Evolutionary conservation across 164 flowering plant genomes (phyloP), one percentile per base, ranked within the genome.

Genomic region (Magnolia changhungtana): DNA sequence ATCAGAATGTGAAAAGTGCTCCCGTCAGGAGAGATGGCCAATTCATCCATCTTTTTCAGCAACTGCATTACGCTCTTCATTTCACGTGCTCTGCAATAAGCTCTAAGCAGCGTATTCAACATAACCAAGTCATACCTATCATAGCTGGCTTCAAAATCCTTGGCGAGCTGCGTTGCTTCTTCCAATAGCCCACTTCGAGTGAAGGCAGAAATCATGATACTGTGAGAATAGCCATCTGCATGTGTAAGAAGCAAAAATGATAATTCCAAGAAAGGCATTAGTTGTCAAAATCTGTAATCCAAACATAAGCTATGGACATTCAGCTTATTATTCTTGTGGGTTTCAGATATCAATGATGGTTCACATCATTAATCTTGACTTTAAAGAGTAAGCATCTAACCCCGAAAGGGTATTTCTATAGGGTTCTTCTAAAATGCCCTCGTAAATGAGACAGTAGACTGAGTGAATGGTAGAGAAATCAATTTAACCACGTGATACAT

Each of bases 201-300:
- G 72, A 87, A 86, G 74, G 96, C 95, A 67, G 98, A 84, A 80
- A 94, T 94, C 93, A 94, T 94, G 78, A 94, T 92, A 70, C 96
- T 90, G 78, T 94, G 82, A 68, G 91, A 76, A 83, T 88, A 91
- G 69, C 98, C 98, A 84, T 89, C 98, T 94, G 89, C 83, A 83
- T 8, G 64, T 50, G 67, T 2, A 21, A 63, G 69, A 61, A 10
- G 50, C 59, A n/a, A 63, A 64, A 23, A 8, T n/a, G 3, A 11
- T 16, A 55, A 16, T 37, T 37, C 61, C 61, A 55, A 55, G 61
- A 16, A 16, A 16, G 61, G 18, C 13, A 55, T 3, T 11, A 55
- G 45, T 37, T 3, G 45, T 37, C 2, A 55, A 55, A 55, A 55
- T 16, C 8, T 55, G 18, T 55, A 11, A 3, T 16, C 61, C 13